A percentile compares a stretch with the other conserved stretches of the same genome.
Conservation (phyloP, 768 basidiomycete genomes). For the Leccinum fibrillosum region DNA sequence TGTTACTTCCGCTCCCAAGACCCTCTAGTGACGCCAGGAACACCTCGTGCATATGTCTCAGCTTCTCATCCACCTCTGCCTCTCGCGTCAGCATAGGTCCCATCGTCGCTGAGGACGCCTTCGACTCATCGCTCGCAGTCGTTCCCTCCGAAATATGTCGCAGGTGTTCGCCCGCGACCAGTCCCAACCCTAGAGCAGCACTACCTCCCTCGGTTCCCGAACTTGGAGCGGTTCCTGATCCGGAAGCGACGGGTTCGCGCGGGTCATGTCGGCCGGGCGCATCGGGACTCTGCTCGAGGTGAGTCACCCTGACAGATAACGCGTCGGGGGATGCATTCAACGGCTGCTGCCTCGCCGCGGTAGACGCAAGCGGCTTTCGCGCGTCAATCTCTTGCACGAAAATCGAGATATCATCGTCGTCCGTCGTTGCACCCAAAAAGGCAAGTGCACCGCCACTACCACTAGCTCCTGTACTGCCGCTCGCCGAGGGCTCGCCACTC, state of each 20-base stretch:
- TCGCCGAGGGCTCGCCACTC: conserved; percentile 14
- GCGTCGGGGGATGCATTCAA: not conserved
- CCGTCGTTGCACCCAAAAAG: conserved; percentile 47
- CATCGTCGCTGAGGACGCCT: conserved; percentile 24
- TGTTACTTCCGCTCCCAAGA: conserved; percentile 38
- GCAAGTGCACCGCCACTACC: conserved; percentile 29
- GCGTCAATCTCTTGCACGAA: conserved; percentile 78
- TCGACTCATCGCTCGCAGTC: conserved; percentile 19
- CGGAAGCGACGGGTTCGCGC: conserved; percentile 1
- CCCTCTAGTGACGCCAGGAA: conserved; percentile 66
- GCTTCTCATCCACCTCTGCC: conserved; percentile 60
- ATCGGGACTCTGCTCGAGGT: conserved; percentile 6
- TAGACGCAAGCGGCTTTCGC: conserved; percentile 52
- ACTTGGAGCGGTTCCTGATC: not conserved
- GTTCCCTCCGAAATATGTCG: conserved; percentile 20
- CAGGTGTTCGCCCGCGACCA: conserved; percentile 14
- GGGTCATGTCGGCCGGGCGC: not conserved
- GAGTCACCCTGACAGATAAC: not conserved
- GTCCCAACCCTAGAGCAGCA: conserved; percentile 12
- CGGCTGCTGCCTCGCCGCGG: conserved; percentile 14
- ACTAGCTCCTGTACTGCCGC: conserved; percentile 19
- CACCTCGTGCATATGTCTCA: conserved; percentile 63
- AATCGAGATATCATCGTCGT: conserved; percentile 75
- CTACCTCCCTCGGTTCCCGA: conserved; percentile 1
- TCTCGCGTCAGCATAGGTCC: conserved; percentile 64